phyloP scores from a whole-genome alignment of 805 yeast genomes.

The Candida palmyrensis region DNA sequence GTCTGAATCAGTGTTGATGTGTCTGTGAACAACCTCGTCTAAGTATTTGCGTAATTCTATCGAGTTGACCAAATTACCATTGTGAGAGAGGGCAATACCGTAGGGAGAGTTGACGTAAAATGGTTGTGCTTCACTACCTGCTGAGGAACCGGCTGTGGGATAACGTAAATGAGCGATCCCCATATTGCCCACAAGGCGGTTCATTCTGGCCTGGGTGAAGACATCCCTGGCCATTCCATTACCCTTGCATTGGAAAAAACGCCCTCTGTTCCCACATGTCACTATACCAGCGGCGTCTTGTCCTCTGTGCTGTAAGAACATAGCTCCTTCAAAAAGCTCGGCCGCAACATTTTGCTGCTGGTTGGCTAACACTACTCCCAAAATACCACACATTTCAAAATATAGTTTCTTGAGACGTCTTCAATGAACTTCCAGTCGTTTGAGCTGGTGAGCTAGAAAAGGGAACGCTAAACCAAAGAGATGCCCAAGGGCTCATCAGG shows the following conservation, averaged over 20 bases:
- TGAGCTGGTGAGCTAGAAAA: no score
- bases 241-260: conserved; percentile 96
- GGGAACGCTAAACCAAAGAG: no score
- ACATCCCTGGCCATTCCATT: conserved; percentile 99
- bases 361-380: conserved; percentile 82
- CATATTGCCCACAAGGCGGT: conserved; percentile 83
- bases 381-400: conserved; percentile 92
- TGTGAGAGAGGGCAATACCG: conserved; percentile 86
- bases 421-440: no score
- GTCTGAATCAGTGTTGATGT: conserved; percentile 95
- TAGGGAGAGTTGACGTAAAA: conserved; percentile 97
- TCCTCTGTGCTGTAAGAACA: conserved; percentile 93
- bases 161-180: conserved; percentile 93
- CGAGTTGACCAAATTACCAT: conserved; percentile 92
- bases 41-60: conserved; percentile 68
- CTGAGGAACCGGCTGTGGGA: conserved; percentile 96
- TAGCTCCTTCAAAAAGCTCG: conserved; percentile 86
- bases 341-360: conserved; percentile 72
- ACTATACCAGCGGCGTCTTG: conserved; percentile 99
- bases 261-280: conserved; percentile 89
- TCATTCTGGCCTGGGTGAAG: conserved; percentile 77
- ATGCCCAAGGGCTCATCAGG: no score
- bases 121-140: conserved; percentile 97
- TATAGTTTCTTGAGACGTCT: no score
- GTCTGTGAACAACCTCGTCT: conserved; percentile 94